Evolutionary conservation across 2,329 filamentous ascomycete genomes (phyloP).

Genomic region (Ophiostoma tasmaniense): DNA sequence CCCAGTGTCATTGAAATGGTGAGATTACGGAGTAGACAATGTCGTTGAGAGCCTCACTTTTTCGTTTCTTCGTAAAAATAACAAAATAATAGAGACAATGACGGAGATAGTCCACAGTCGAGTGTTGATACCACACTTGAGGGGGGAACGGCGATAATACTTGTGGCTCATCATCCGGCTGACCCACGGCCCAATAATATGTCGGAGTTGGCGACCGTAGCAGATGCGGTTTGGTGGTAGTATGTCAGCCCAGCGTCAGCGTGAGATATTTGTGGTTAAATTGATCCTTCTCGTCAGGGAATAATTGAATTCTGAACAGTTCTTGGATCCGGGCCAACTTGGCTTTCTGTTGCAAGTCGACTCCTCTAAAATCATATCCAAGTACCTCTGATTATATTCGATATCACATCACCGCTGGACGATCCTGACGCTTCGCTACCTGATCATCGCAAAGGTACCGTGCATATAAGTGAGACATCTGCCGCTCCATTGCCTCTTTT

Average conservation of each 20-base stretch:
- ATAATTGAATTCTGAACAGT: too few species aligned
- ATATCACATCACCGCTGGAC: background rate
- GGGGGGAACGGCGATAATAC: too few species aligned
- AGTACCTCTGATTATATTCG: background rate
- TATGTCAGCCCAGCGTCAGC: background rate
- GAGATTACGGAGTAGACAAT: background rate
- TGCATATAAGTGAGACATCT: background rate
- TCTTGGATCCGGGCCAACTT: too few species aligned
- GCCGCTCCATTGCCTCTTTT: background rate
- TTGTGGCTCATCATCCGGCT: background rate
- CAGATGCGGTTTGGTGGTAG: background rate
- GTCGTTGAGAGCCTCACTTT: background rate
- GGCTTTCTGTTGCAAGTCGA: too few species aligned
- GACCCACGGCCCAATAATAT: background rate
- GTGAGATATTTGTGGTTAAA: background rate
- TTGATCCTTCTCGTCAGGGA: background rate
- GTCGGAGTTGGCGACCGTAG: background rate
- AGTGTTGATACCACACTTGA: too few species aligned
- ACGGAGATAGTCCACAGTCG: too few species aligned
- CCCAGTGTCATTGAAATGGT: background rate
- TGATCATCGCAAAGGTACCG: background rate
- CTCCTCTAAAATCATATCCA: too few species aligned
- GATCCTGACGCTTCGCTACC: background rate
- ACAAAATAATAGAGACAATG: too few species aligned
- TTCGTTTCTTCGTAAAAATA: too few species aligned